phyloP scores from a whole-genome alignment of 768 basidiomycete genomes.

The Leccinum broughii region DNA sequence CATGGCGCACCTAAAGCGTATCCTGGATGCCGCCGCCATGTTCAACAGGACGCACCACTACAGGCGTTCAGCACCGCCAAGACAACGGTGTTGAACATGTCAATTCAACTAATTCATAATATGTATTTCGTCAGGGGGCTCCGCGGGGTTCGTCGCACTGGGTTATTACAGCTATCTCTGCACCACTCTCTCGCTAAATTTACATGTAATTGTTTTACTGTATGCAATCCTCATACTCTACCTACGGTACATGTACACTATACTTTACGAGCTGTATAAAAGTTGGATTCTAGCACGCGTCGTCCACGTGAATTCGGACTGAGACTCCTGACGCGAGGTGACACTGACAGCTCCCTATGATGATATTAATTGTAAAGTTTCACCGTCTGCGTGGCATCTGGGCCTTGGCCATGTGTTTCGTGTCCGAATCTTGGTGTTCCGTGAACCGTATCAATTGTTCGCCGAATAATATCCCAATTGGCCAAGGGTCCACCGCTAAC shows the following conservation, averaged over 20 bases:
- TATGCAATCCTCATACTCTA: not conserved
- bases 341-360: not conserved
- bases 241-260: not conserved
- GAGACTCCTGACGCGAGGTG: slow-evolving; percentile 4
- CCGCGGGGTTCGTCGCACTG: not conserved
- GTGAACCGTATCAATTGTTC: slow-evolving; percentile 28
- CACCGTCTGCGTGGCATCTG: slow-evolving; percentile 1
- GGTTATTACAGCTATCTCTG: not conserved
- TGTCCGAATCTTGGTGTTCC: slow-evolving; percentile 2
- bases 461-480: slow-evolving; percentile 12
- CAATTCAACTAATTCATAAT: not conserved
- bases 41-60: slow-evolving; percentile 7
- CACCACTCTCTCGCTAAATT: not conserved
- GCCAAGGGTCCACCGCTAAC: slow-evolving; percentile 17
- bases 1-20: slow-evolving; percentile 29
- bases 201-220: not conserved
- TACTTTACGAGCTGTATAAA: not conserved
- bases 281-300: not conserved
- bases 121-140: not conserved
- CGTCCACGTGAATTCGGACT: not conserved
- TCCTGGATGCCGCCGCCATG: slow-evolving; percentile 28
- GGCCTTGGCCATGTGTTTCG: not conserved
- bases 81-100: slow-evolving; percentile 13
- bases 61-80: slow-evolving; percentile 7
- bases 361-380: not conserved